A percentile compares a stretch with the other conserved stretches of the same genome.
Evolutionary conservation across 129 eudicot genomes (phyloP).

Genomic region (Dittrichia graveolens): DNA sequence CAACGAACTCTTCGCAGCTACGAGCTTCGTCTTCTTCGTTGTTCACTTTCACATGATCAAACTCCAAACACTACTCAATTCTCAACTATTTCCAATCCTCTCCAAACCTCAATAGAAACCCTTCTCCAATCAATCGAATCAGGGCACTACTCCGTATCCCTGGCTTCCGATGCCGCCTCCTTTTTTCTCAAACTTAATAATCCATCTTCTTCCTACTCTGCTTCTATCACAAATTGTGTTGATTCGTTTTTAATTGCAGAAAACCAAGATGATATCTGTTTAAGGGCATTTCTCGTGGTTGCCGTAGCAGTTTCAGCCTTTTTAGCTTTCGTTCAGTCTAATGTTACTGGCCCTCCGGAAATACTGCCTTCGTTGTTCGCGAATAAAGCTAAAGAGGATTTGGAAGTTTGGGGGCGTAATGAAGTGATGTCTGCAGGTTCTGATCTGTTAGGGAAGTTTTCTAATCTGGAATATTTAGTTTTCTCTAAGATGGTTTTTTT

Average conservation of each 20-base stretch:
- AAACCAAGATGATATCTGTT: slow-evolving; percentile 12
- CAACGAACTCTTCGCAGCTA: slow-evolving; percentile 33
- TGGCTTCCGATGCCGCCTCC: slow-evolving; percentile 42
- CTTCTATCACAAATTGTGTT: slow-evolving; percentile 39
- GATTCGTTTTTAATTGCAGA: slow-evolving; percentile 44
- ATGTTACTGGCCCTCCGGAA: slow-evolving; percentile 67
- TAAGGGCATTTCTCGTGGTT: slow-evolving; percentile 46
- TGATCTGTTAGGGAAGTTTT: slow-evolving; percentile 70
- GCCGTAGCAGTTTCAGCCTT: slow-evolving; percentile 64
- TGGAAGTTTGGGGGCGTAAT: slow-evolving; percentile 82
- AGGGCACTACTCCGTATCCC: slow-evolving; percentile 55
- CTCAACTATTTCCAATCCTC: slow-evolving; percentile 21
- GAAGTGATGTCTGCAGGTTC: slow-evolving; percentile 82
- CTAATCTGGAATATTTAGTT: slow-evolving; percentile 72
- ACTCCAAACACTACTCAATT: slow-evolving; percentile 23
- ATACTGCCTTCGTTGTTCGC: slow-evolving; percentile 52
- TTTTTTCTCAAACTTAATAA: slow-evolving; percentile 20
- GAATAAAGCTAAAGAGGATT: slow-evolving; percentile 24
- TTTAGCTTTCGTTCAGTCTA: slow-evolving; percentile 68
- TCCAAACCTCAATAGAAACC: slow-evolving; percentile 41
- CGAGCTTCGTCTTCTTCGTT: slow-evolving; percentile 81
- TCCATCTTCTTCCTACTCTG: slow-evolving; percentile 35
- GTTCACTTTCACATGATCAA: slow-evolving; percentile 37
- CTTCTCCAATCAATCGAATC: slow-evolving; percentile 58
- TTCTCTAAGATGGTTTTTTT: slow-evolving; percentile 64